phyloP scores from a whole-genome alignment of 108 stramenopile genomes.

The Cyclotella distinguenda region DNA sequence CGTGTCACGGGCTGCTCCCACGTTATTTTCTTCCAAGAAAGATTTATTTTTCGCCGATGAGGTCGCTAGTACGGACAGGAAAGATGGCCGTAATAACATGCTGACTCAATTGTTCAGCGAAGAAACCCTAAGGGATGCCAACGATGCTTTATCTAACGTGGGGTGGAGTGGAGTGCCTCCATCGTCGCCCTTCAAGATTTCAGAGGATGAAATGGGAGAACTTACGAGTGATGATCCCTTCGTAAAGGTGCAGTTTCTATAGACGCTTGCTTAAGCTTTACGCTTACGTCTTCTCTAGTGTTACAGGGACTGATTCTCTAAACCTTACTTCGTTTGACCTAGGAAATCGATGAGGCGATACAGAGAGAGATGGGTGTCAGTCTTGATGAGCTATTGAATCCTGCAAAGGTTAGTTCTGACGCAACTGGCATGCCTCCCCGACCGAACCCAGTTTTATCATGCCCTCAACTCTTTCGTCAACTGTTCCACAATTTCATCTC shows the following conservation, averaged over 20 bases:
- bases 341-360: constrained; percentile 71
- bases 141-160: constrained; percentile 61
- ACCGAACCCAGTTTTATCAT: not conserved
- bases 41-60: constrained; percentile 10
- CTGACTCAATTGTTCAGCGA: constrained; percentile 26
- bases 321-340: constrained; percentile 77
- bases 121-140: constrained; percentile 52
- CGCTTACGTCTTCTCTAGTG: not conserved
- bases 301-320: too few relatives aligned
- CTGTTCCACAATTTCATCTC: not conserved
- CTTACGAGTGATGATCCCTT: constrained; percentile 64
- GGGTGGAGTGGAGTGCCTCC: constrained; percentile 58
- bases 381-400: constrained; percentile 85
- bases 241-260: not conserved
- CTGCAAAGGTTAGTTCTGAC: constrained; percentile 67
- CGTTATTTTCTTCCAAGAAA: constrained; percentile 1
- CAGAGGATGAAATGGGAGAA: constrained; percentile 36
- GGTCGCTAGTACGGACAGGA: not conserved
- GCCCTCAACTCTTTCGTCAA: not conserved
- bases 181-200: constrained; percentile 4
- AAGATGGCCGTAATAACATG: too few relatives aligned
- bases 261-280: not conserved
- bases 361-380: constrained; percentile 69
- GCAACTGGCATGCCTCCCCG: not conserved
- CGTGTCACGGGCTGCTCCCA: not conserved